Conservation (phyloP, 1,139 yeast species). For the Debaryomyces fabryi region DNA sequence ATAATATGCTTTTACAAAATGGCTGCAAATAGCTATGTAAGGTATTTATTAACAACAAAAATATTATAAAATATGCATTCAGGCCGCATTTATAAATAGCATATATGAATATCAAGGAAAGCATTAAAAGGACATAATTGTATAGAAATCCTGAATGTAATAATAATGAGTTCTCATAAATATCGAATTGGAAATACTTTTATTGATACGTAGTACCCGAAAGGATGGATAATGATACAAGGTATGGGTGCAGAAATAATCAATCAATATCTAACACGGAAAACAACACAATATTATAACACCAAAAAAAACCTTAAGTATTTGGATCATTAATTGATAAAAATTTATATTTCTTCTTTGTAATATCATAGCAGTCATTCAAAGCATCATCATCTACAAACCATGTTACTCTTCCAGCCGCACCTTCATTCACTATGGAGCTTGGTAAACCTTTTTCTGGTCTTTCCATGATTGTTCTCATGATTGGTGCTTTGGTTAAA, state of each 20-base stretch:
- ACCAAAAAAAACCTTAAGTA: background rate
- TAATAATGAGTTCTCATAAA: background rate
- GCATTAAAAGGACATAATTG: background rate
- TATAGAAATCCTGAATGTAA: background rate
- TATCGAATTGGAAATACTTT: background rate
- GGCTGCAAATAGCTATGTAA: background rate
- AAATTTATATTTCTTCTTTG: conserved; percentile 75
- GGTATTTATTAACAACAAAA: conserved; percentile 4
- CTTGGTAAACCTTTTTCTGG: conserved; percentile 97
- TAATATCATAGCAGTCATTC: conserved; percentile 72
- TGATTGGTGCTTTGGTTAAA: conserved; percentile 90
- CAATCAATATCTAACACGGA: background rate
- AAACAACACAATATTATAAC: background rate
- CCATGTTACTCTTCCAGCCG: conserved; percentile 97
- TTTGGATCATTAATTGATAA: conserved; percentile 33
- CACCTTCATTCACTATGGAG: conserved; percentile 90
- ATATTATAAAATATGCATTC: conserved; percentile 1
- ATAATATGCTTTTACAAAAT: background rate
- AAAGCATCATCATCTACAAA: conserved; percentile 96
- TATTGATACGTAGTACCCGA: background rate
- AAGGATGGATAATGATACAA: background rate
- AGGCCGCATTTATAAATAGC: background rate
- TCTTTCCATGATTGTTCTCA: conserved; percentile 92
- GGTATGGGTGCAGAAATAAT: background rate
- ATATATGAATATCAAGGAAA: conserved; percentile 2